Base-by-base conservation (phyloP, 495 filamentous ascomycete species). In the Xylaria palmicola region DNA sequence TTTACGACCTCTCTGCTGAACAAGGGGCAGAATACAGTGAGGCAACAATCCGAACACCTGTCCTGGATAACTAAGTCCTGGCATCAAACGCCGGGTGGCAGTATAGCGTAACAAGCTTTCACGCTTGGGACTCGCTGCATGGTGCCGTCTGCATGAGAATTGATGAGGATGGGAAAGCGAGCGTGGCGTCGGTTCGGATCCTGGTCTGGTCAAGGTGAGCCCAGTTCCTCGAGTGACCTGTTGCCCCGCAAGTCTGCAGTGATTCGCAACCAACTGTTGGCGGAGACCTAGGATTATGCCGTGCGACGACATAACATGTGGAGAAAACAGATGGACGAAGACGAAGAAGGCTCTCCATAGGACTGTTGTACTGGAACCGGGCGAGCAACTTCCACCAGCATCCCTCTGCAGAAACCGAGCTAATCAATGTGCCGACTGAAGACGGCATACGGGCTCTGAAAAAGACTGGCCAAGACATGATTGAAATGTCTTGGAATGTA, bases 241-340 rank as follows among this genome's bases (percentile, higher is more conserved):
- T 65, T 64, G 64, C 60, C 39, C 45, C 62, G 51, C 62, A 56
- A 61, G 59, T 59, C 67, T 56, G 58, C 54, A 65, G 58, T 68
- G 66, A 63, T 58, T 69, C 62, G 52, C 64, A 57, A 56, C 63
- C 47, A 56, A 61, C 59, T 64, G 62, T 65, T 72, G 54, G 65
- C 65, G 61, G 59, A 65, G 69, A 59, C 62, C 64, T 62, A 55
- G 59, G 59, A 59, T 61, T 51, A 62, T 69, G 65, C 53, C 65
- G 64, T 68, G 69, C 68, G 62, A 69, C 65, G 48, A 62, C 59
- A 64, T 66, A 67, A 47, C 61, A 62, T 71, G 64, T 49, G 69
- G 69, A 66, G 67, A 69, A 67, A 49, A 40, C 34, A 72, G 66
- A 69, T 65, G 62, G 64, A 67, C 60, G 67, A 65, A 64, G 66